phyloP scores from a whole-genome alignment of 2,329 filamentous ascomycete genomes.

The Boeremia exigua region DNA sequence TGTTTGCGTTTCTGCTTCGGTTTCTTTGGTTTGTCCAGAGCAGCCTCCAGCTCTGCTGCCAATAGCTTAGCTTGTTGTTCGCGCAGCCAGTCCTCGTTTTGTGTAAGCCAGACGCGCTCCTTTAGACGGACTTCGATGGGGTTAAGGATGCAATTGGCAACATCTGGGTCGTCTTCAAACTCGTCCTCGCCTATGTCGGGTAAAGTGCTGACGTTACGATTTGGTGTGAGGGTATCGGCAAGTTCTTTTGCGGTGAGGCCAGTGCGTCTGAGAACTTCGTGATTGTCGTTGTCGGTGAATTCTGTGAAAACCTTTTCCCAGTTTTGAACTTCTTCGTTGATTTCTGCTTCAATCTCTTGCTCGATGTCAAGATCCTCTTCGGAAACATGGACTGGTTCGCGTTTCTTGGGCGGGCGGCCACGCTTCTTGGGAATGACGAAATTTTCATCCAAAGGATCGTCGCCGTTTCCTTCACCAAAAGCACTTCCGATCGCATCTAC shows the following conservation, averaged over 20 bases:
- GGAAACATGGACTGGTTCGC: conserved; percentile 44
- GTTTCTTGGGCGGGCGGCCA: conserved; percentile 43
- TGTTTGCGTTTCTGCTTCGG: conserved; percentile 54
- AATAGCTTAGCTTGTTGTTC: conserved; percentile 84
- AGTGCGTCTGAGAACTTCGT: conserved; percentile 35
- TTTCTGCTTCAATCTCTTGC: conserved; percentile 54
- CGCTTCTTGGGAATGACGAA: conserved; percentile 46
- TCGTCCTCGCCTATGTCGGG: conserved; percentile 77
- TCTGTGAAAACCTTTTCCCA: conserved; percentile 40
- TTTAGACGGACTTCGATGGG: conserved; percentile 80
- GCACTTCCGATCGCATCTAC: conserved; percentile 28
- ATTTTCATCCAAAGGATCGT: conserved; percentile 28
- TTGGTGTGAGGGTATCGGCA: conserved; percentile 32
- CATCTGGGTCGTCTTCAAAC: conserved; percentile 89
- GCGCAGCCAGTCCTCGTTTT: conserved; percentile 93
- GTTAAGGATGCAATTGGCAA: conserved; percentile 76
- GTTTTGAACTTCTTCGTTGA: conserved; percentile 45
- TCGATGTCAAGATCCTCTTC: conserved; percentile 57
- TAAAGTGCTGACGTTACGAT: conserved; percentile 30
- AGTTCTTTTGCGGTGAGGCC: conserved; percentile 39
- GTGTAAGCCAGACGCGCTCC: conserved; percentile 90
- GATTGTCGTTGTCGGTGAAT: conserved; percentile 37
- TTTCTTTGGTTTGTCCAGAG: conserved; percentile 56
- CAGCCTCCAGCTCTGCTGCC: conserved; percentile 69
- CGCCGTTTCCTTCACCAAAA: conserved; percentile 27